Percentiles rank a stretch among this genome's conserved stretches.
Evolutionary conservation across 495 filamentous ascomycete species (phyloP).

Genomic region (Emericellopsis terricola): DNA sequence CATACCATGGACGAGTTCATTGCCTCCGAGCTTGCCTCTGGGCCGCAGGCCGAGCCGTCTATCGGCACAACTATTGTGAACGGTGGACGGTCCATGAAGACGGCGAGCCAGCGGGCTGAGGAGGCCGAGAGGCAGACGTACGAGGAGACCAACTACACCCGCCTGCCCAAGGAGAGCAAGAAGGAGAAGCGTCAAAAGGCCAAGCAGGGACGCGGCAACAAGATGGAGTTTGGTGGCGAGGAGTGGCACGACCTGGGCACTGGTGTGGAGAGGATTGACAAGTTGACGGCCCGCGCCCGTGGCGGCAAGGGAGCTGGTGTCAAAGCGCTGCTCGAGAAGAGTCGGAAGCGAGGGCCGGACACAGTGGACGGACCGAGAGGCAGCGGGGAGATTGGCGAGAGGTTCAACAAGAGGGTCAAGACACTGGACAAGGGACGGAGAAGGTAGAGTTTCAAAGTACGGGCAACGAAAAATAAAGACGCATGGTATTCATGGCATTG

Average conservation of each 20-base stretch:
- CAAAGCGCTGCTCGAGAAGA: constrained; percentile 53
- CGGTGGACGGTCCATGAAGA: constrained; percentile 56
- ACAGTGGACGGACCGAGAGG: constrained; percentile 38
- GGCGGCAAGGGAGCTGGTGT: constrained; percentile 30
- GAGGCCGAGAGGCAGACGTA: constrained; percentile 60
- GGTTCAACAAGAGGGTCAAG: constrained; percentile 60
- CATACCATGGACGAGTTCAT: constrained; percentile 77
- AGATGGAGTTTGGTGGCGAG: constrained; percentile 58
- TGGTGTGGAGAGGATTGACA: constrained; percentile 59
- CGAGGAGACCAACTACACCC: constrained; percentile 75
- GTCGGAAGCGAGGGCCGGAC: constrained; percentile 50
- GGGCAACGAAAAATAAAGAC: too few species aligned
- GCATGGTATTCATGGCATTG: too few species aligned
- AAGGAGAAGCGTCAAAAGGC: constrained; percentile 43
- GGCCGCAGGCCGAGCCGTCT: constrained; percentile 60
- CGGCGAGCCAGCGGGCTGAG: constrained; percentile 43
- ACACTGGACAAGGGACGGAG: constrained; percentile 41
- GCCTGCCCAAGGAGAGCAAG: constrained; percentile 66
- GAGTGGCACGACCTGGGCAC: constrained; percentile 66
- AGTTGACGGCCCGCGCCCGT: constrained; percentile 43
- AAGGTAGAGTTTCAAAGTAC: too few species aligned
- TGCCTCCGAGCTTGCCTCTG: constrained; percentile 54
- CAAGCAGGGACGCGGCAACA: constrained; percentile 17
- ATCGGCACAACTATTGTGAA: constrained; percentile 67
- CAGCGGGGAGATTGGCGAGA: constrained; percentile 36